A percentile compares a stretch with the other conserved stretches of the same genome.
Evolutionary conservation across 129 eudicot genomes (phyloP).

Genomic region (Tagetes erecta): DNA sequence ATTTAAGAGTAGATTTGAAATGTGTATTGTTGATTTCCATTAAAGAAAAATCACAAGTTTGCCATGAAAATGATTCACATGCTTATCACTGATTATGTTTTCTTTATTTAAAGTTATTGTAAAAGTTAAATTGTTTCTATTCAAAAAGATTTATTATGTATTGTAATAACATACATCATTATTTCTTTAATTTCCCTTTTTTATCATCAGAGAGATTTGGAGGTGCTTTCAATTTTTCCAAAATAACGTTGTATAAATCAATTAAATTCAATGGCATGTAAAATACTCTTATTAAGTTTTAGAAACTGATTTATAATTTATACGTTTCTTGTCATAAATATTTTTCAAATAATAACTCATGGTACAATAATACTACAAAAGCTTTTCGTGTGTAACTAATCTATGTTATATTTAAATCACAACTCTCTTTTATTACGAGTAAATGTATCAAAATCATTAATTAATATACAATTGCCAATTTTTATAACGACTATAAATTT

Average conservation of each 20-base stretch:
- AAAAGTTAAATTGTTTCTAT: no score
- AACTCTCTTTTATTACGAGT: background rate
- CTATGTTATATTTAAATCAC: background rate
- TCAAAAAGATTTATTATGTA: no score
- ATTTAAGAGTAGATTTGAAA: no score
- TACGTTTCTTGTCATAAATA: background rate
- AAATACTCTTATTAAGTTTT: background rate
- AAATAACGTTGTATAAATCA: background rate
- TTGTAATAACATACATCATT: background rate
- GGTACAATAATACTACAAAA: background rate
- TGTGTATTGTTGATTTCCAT: no score
- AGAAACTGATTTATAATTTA: background rate
- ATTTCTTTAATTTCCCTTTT: background rate
- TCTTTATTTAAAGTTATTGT: no score
- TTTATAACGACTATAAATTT: no score
- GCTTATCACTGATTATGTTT: no score
- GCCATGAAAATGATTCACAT: no score
- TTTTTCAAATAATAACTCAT: background rate
- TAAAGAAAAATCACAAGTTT: no score
- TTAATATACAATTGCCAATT: background rate
- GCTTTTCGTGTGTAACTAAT: background rate
- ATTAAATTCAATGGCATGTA: background rate
- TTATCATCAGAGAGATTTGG: background rate
- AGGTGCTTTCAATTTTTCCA: background rate
- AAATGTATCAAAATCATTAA: background rate